phyloP scores from a whole-genome alignment of 2,329 filamentous ascomycete genomes.

The Sporothrix brasiliensis region DNA sequence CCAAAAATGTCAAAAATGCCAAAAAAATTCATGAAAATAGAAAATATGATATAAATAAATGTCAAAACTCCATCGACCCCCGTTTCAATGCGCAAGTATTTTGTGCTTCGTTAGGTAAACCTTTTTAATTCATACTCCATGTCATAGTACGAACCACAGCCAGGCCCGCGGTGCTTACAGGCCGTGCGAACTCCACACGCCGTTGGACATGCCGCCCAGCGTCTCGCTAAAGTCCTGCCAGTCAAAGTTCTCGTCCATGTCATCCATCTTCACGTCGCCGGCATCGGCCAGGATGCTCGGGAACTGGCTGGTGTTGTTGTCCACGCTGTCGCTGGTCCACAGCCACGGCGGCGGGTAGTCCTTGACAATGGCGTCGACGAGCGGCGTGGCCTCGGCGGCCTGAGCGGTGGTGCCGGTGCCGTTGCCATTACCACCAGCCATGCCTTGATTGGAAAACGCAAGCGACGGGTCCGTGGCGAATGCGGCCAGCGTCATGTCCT shows the following conservation, averaged over 20 bases:
- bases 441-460: background rate
- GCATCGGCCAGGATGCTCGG: constrained; percentile 39
- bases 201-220: constrained; percentile 41
- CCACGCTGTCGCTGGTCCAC: constrained; percentile 48
- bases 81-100: background rate
- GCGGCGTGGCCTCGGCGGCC: constrained; percentile 31
- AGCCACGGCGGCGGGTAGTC: constrained; percentile 59
- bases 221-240: constrained; percentile 47
- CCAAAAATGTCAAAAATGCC: background rate
- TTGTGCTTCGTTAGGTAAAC: background rate
- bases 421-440: background rate
- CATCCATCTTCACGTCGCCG: constrained; percentile 45
- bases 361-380: constrained; percentile 49
- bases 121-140: background rate
- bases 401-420: constrained; percentile 12
- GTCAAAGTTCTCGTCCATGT: constrained; percentile 46
- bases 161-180: constrained; percentile 21
- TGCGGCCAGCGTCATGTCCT: constrained; percentile 33
- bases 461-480: constrained; percentile 28
- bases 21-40: background rate
- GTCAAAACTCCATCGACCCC: background rate
- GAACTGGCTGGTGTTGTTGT: constrained; percentile 10
- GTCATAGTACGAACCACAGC: background rate
- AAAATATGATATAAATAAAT: background rate
- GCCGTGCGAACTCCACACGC: constrained; percentile 37